Evolutionary conservation across 495 filamentous ascomycete species (phyloP), one percentile per base, ranked within the genome.

Genomic region (Aspergillus haitiensis): DNA sequence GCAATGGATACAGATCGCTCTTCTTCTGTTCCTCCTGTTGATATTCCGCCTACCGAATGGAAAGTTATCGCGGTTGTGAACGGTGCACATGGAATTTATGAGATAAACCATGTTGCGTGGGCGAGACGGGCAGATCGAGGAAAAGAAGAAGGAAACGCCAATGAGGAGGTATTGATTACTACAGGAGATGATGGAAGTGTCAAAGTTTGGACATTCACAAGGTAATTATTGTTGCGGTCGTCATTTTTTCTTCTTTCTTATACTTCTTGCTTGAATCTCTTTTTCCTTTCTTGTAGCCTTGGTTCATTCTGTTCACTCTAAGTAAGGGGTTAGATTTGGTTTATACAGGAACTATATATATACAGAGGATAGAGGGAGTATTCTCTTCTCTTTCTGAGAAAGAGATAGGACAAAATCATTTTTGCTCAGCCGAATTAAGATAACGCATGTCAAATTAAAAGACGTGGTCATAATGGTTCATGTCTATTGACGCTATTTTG

Each of bases 81-180:
- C 35, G 84, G 82, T 9, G 90, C 88, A 6, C 94, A 98, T 71
- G 92, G 88, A 0, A 89, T 94, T 6, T 97, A 91, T 69, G 94
- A 98, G 72, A 78, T 98, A 63, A 98, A 98, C 61, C 89, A 96
- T 70, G 84, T 92, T 34, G 83, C 83, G 7, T 98, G 94, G 93
- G 75, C 81, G 35, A 77, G 73, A 50, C 71, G 75, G 6, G 73
- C 74, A 1, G 75, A 81, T 64, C 71, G 72, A 49, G 67, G 66
- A 12, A 61, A 66, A 35, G 59, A 61, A n/a, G 64, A 63, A 8
- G 76, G 78, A 44, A 71, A 68, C 49, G 76, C 21, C 21, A 27
- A 78, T 13, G 78, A 93, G 62, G 91, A 94, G 72, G 83, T 93
- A 63, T 72, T 95, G 51, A 77, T 93, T 11, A 88, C 87, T 8